These are phyloP conservation scores for Themeda triandra DNA, from an alignment of 176 grass and related monocot species.

Conservation along the genomic window DNA sequence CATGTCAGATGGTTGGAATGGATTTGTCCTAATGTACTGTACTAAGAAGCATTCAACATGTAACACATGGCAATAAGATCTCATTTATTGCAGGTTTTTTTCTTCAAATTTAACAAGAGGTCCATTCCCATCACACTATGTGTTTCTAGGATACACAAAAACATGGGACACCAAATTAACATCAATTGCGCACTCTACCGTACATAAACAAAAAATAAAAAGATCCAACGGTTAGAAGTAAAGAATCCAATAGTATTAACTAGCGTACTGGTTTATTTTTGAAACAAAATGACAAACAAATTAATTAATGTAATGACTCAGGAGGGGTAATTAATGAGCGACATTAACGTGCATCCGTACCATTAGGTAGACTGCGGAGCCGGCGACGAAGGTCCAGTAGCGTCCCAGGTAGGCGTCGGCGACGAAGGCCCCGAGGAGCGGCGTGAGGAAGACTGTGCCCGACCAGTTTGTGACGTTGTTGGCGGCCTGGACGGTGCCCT, in stretches of 20 bases:
- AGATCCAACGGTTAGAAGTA: background rate
- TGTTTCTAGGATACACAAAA: background rate
- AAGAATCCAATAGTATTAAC: background rate
- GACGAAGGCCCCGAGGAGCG: slow-evolving; percentile 64
- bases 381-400: slow-evolving; percentile 83
- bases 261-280: background rate
- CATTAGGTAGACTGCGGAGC: slow-evolving; percentile 65
- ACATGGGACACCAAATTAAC: background rate
- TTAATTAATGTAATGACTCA: background rate
- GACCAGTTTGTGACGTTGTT: slow-evolving; percentile 94
- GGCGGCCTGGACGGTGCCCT: slow-evolving; percentile 68
- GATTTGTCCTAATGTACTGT: background rate
- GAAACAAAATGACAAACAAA: background rate
- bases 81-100: background rate
- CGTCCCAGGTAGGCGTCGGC: slow-evolving; percentile 78
- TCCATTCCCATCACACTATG: no score
- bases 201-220: background rate
- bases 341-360: background rate
- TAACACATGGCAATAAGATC: background rate
- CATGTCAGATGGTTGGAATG: background rate
- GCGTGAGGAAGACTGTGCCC: slow-evolving; percentile 73
- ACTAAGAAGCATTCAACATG: background rate
- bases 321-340: background rate
- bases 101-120: background rate
- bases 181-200: no score